Percentiles rank a stretch among this genome's conserved stretches.
phyloP scores from a whole-genome alignment of 2,329 filamentous ascomycete genomes.

The Thelonectria discophora region DNA sequence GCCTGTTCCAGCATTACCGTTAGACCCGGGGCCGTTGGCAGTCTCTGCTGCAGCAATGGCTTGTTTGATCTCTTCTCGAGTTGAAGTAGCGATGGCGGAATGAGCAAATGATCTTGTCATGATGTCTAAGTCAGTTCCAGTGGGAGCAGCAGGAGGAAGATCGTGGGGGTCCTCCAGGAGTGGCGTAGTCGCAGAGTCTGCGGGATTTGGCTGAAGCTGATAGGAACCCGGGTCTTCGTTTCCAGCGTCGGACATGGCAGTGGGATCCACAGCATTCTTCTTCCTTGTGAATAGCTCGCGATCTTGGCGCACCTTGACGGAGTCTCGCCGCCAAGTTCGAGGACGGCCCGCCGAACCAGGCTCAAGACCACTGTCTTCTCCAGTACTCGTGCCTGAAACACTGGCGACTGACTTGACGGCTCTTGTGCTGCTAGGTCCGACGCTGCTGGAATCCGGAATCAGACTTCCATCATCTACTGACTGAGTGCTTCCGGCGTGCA shows the following conservation, averaged over 20 bases:
- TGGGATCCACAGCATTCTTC: constrained; percentile 68
- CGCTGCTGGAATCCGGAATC: constrained; percentile 67
- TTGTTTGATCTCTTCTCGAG: constrained; percentile 80
- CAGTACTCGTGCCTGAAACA: constrained; percentile 77
- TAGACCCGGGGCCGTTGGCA: constrained; percentile 71
- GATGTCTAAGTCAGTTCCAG: constrained; percentile 81
- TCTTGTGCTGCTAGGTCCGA: constrained; percentile 85
- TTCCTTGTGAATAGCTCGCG: constrained; percentile 89
- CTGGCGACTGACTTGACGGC: constrained; percentile 93
- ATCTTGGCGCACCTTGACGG: constrained; percentile 86
- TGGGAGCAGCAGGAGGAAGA: constrained; percentile 65
- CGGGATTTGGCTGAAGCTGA: constrained; percentile 59
- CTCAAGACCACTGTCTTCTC: constrained; percentile 70
- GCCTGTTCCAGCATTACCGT: constrained; percentile 59
- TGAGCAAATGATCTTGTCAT: constrained; percentile 79
- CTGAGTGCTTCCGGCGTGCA: constrained; percentile 81
- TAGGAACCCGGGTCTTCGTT: constrained; percentile 61
- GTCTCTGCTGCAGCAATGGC: constrained; percentile 71
- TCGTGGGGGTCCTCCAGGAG: constrained; percentile 76
- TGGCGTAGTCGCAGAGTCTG: constrained; percentile 60
- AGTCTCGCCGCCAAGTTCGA: constrained; percentile 76
- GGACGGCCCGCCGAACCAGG: constrained; percentile 69
- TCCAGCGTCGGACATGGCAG: constrained; percentile 67
- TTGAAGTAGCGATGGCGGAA: constrained; percentile 78
- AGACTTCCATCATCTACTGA: constrained; percentile 64